Base-by-base conservation (phyloP, 352 stramenopile genomes). In the Globisporangium iwayamae region DNA sequence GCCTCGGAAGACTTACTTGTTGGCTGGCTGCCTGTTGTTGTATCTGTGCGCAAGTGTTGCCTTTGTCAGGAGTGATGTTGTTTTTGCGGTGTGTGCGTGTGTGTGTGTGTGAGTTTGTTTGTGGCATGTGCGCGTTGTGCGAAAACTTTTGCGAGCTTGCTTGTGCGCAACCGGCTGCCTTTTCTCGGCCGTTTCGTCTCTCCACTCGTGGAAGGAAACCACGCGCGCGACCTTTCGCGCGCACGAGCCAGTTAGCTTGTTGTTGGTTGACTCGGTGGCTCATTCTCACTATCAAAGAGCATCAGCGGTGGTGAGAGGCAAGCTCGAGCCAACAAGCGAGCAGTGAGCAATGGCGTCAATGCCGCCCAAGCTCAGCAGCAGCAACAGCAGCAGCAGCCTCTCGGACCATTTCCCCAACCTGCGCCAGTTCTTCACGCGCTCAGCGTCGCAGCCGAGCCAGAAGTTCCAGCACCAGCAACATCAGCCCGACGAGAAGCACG, bases 381-480 rank as follows among this genome's bases (percentile, higher is more conserved):
- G 61, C 53, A 56, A 32, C 41, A 66, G 61, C 53, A 66, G 61
- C 61, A 60, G 61, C 52, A 66, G 52, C 25, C 39, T 71, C 45
- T n/a, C 30, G 6, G 60, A 64, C 43, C 45, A 68, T 36, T 60
- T 70, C 16, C 39, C 50, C 46, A 62, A 51, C 65, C 25, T 77
- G 45, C 63, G 67, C 30, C 72, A 76, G 22, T 73, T 75, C 62
- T 80, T 80, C 41, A 62, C 63, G 48, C 67, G 70, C 32, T 56
- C 66, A 36, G 30, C 57, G 34, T 74, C 72, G 30, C 69, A 72
- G 51, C 59, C 71, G 28, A 63, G 53, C 36, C 47, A 55, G 22
- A 18, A 60, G 28, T 20, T 34, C 55, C 14, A 61, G 34, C 48
- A 51, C 22, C 52, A 67, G 25, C 36, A 63, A 11, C 32, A 43